Percentiles rank a stretch among this genome's conserved stretches.
Conservation (phyloP, 371 early-diverging fungal genomes). For the Haplosporangium sp. region DNA sequence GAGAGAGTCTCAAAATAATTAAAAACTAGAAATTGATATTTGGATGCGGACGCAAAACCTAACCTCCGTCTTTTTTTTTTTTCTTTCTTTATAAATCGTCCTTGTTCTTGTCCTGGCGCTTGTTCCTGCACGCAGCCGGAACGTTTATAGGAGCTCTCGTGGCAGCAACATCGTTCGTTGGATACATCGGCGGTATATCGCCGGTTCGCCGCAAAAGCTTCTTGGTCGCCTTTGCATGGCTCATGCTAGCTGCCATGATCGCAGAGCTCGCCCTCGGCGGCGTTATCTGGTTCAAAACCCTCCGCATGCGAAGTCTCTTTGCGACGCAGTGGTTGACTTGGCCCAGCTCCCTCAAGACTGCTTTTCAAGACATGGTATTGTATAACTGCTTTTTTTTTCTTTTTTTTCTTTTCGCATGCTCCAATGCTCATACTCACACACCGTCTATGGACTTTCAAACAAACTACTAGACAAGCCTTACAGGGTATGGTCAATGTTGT, state of each 20-base stretch:
- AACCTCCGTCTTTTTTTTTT: no score
- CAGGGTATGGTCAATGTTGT: constrained; percentile 46
- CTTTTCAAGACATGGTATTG: constrained; percentile 52
- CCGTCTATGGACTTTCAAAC: no score
- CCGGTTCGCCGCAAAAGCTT: constrained; percentile 39
- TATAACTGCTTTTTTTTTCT: not conserved
- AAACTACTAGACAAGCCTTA: constrained; percentile 22
- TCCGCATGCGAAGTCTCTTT: constrained; percentile 48
- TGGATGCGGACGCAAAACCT: no score
- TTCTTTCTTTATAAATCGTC: not conserved
- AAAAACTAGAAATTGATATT: no score
- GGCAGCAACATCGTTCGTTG: constrained; percentile 27
- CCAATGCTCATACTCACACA: no score
- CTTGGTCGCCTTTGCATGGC: constrained; percentile 39
- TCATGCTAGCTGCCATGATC: constrained; percentile 34
- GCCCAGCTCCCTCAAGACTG: constrained; percentile 36
- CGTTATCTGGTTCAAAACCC: constrained; percentile 54
- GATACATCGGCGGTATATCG: constrained; percentile 29
- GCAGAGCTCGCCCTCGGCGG: constrained; percentile 43
- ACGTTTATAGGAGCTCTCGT: constrained; percentile 43
- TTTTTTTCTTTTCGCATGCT: constrained; percentile 3
- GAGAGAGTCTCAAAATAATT: no score
- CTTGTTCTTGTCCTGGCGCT: not conserved
- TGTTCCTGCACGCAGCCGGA: constrained; percentile 23
- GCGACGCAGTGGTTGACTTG: constrained; percentile 34